Percentiles rank a stretch among this genome's conserved stretches.
Conservation (phyloP, 2,329 filamentous ascomycete genomes). For the Thermoascus crustaceus region DNA sequence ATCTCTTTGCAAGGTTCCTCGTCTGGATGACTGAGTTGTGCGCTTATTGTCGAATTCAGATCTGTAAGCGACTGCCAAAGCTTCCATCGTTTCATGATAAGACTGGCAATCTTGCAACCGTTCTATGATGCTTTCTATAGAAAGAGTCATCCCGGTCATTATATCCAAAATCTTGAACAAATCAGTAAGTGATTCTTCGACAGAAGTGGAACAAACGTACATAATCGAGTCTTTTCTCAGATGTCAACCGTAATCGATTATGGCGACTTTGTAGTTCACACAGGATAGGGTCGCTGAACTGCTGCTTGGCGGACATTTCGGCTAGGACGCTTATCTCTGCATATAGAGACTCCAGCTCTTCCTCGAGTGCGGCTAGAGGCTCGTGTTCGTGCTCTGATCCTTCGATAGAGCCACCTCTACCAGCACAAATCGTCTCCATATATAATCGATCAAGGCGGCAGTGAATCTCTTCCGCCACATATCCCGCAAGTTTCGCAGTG, state of each 20-base stretch:
- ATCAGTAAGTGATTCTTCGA: slow-evolving; percentile 8
- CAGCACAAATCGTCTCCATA: slow-evolving; percentile 20
- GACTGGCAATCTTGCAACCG: slow-evolving; percentile 26
- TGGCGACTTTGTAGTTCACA: slow-evolving; percentile 26
- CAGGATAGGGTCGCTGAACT: slow-evolving; percentile 33
- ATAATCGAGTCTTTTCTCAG: slow-evolving; percentile 26
- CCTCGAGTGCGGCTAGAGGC: slow-evolving; percentile 19
- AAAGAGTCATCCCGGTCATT: slow-evolving; percentile 26
- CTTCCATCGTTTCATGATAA: slow-evolving; percentile 25
- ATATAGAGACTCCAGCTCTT: slow-evolving; percentile 33
- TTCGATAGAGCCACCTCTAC: not conserved
- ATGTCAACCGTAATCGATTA: slow-evolving; percentile 19
- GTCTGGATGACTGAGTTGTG: slow-evolving; percentile 15
- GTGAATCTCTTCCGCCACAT: slow-evolving; percentile 29
- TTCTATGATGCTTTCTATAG: slow-evolving; percentile 20
- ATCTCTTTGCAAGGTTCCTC: slow-evolving; percentile 20
- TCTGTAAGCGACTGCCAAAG: slow-evolving; percentile 24
- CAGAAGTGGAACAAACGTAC: slow-evolving; percentile 14
- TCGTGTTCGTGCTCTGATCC: slow-evolving; percentile 9
- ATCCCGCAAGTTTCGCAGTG: slow-evolving; percentile 21
- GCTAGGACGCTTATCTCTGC: slow-evolving; percentile 32
- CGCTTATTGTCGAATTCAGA: slow-evolving; percentile 19
- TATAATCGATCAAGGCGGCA: slow-evolving; percentile 34
- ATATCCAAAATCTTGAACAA: slow-evolving; percentile 22
- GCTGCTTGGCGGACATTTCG: slow-evolving; percentile 36